Base-by-base conservation (phyloP, 176 grass and related monocot genomes). In the Triticum urartu region DNA sequence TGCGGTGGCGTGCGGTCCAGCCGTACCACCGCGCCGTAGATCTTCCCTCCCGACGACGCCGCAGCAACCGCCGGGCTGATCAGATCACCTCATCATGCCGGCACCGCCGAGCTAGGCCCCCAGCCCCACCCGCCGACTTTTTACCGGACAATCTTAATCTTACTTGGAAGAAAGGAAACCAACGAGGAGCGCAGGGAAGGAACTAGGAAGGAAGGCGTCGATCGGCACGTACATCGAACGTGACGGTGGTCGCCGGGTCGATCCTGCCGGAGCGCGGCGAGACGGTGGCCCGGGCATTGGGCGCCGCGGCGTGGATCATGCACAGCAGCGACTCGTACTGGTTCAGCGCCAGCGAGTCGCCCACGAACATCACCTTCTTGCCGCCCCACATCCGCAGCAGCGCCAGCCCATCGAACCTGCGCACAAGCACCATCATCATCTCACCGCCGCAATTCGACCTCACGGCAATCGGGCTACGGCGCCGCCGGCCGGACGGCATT, bases 321-420 rank as follows among this genome's bases (percentile, higher is more conserved):
- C 95, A 98, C 17, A 98, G 86, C 48, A 98, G 65, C 73, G 95
- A 98, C 72, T 92, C 89, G 81, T 90, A 98, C 84, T 98, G 95
- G 81, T 98, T 94, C 63, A 95, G 60, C 84, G 91, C 94, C 64
- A 98, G 63, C 50, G 93, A 98, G 90, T 98, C 95, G 6, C 95
- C 95, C 22, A 98, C 95, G 82, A 98, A 95, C 93, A 98, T 94
- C 26, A 94, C 85, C 69, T 75, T 95, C 91, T 98, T 98, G 21
- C 93, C 93, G 5, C 22, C 14, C 93, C 91, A 92, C 62, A 80
- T 91, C 86, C 68, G 26, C 24, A 98, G 72, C 36, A 98, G 77
- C 67, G 84, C 86, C 60, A 35, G 0, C 26, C 95, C 95, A 67
- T 98, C 89, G 81, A 98, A 98, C 69, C 95, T 98, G 5, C 72